These are phyloP conservation scores for Cladosporium sp. DNA, from an alignment of 2,329 filamentous ascomycete species.

Conservation along the genomic window DNA sequence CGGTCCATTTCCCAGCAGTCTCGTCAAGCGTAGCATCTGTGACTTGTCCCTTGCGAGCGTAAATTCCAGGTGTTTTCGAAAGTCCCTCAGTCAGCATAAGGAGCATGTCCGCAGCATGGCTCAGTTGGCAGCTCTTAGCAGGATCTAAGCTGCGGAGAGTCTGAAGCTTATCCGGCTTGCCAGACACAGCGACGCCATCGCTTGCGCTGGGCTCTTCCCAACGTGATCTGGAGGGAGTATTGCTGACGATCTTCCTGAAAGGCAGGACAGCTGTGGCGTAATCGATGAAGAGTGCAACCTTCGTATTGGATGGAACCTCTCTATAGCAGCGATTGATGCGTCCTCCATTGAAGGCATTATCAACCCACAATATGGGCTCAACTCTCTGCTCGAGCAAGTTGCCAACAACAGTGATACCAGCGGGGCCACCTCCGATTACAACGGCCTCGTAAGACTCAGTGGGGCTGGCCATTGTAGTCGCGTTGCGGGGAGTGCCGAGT, in stretches of 20 bases:
- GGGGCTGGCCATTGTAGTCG: slow-evolving; percentile 7
- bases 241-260: slow-evolving; percentile 50
- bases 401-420: slow-evolving; percentile 58
- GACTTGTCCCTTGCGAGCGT: slow-evolving; percentile 37
- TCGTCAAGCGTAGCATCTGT: slow-evolving; percentile 37
- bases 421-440: slow-evolving; percentile 57
- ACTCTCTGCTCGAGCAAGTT: slow-evolving; percentile 55
- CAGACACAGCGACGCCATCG: slow-evolving; percentile 21
- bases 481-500: neutral
- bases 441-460: slow-evolving; percentile 45
- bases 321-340: slow-evolving; percentile 48
- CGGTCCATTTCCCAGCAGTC: slow-evolving; percentile 35
- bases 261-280: slow-evolving; percentile 52
- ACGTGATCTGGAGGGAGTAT: slow-evolving; percentile 34
- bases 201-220: slow-evolving; percentile 26
- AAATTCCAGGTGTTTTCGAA: slow-evolving; percentile 36
- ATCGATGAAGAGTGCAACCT: slow-evolving; percentile 55
- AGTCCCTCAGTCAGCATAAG: slow-evolving; percentile 47
- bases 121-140: slow-evolving; percentile 54
- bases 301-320: slow-evolving; percentile 62
- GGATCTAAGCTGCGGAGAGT: slow-evolving; percentile 52
- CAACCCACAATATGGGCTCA: slow-evolving; percentile 55
- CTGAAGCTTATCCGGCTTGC: slow-evolving; percentile 50
- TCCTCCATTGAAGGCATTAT: slow-evolving; percentile 50
- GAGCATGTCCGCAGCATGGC: slow-evolving; percentile 55